A percentile compares a stretch with the other conserved stretches of the same genome.
These are phyloP conservation scores for Trametopsis cervina DNA, from an alignment of 768 basidiomycete genomes.

Conservation along the genomic window DNA sequence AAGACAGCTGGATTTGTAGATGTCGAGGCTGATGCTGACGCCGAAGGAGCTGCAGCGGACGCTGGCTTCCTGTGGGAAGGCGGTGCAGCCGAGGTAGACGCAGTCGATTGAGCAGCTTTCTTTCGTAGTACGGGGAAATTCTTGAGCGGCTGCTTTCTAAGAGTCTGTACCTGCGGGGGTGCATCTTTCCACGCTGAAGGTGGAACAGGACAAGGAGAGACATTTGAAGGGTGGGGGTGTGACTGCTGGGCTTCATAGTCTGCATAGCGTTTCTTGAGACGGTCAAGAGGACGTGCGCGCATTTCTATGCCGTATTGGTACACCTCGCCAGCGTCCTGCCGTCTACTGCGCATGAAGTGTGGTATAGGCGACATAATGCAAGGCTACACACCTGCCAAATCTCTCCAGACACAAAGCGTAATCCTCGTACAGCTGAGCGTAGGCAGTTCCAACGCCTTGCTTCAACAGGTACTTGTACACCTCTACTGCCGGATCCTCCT, in stretches of 20 bases:
- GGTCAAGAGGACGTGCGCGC: slow-evolving; percentile 73
- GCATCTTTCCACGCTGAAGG: slow-evolving; percentile 16
- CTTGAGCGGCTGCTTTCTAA: slow-evolving; percentile 31
- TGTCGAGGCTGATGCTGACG: slow-evolving; percentile 10
- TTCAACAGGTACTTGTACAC: slow-evolving; percentile 50
- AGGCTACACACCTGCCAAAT: slow-evolving; percentile 71
- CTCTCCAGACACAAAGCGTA: slow-evolving; percentile 78
- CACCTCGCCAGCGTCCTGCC: slow-evolving; percentile 29
- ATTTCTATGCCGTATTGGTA: slow-evolving; percentile 80
- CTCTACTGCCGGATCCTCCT: slow-evolving; percentile 50
- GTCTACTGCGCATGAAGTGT: not conserved
- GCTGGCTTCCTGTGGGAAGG: slow-evolving; percentile 9
- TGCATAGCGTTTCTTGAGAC: slow-evolving; percentile 73
- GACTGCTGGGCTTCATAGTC: slow-evolving; percentile 62
- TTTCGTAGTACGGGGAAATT: slow-evolving; percentile 18
- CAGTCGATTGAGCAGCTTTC: slow-evolving; percentile 26
- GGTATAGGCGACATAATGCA: not conserved
- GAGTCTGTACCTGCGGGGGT: slow-evolving; percentile 16
- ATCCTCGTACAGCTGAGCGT: slow-evolving; percentile 84
- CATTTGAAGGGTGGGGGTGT: slow-evolving; percentile 17
- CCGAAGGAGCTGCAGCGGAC: slow-evolving; percentile 2
- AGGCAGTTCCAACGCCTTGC: slow-evolving; percentile 53
- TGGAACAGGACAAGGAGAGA: slow-evolving; percentile 3
- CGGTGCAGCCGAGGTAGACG: slow-evolving; percentile 30
- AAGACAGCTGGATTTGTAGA: not conserved